Evolutionary conservation across 306 rosid species (phyloP).

Genomic region (Malus asiatica): DNA sequence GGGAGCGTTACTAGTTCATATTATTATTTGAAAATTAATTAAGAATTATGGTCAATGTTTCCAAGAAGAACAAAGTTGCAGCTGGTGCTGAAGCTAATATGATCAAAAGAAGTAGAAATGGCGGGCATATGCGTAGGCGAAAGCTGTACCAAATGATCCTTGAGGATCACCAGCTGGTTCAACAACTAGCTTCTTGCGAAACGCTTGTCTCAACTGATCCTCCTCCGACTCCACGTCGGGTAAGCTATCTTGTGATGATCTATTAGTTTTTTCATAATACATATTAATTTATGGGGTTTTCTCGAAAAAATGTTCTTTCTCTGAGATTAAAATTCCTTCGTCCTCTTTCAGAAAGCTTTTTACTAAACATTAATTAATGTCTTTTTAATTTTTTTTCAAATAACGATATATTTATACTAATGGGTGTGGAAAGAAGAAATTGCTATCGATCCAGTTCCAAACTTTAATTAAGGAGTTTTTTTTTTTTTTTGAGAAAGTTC

Average conservation of each 20-base stretch:
- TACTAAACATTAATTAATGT: not conserved
- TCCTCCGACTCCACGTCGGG: conserved; percentile 6
- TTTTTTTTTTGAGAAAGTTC: no score
- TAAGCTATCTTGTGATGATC: not conserved
- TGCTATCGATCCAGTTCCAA: no score
- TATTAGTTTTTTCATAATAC: not conserved
- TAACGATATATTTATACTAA: no score
- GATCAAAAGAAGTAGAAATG: not conserved
- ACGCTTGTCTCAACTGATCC: not conserved
- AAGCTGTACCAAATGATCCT: not conserved
- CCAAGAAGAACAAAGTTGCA: not conserved
- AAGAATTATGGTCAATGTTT: not conserved
- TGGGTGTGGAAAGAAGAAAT: no score
- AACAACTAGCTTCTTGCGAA: not conserved
- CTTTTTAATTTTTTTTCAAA: not conserved
- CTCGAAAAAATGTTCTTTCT: not conserved
- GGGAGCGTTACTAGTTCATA: not conserved
- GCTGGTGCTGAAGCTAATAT: not conserved
- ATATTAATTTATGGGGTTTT: not conserved
- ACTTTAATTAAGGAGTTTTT: no score
- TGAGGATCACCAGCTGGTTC: not conserved
- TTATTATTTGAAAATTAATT: not conserved
- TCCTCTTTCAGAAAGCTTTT: no score
- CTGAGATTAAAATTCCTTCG: not conserved
- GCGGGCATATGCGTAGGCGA: not conserved